Evolutionary conservation across 2,329 filamentous ascomycete species (phyloP).

Genomic region (Periconia digitata): DNA sequence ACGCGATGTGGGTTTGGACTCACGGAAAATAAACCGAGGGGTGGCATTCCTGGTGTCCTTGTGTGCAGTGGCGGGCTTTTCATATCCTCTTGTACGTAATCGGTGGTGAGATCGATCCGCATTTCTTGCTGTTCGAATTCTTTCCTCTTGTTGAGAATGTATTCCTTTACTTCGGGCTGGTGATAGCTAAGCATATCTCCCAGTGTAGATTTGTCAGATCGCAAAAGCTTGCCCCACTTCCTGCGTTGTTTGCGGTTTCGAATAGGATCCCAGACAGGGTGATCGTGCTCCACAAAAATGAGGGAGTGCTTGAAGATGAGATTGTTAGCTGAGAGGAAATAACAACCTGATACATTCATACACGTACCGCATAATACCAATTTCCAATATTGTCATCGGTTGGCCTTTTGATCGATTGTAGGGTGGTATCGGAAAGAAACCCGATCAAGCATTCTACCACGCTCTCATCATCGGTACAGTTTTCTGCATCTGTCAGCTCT

Average conservation of each 20-base stretch:
- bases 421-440: conserved; percentile 73
- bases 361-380: conserved; percentile 74
- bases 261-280: conserved; percentile 72
- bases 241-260: conserved; percentile 58
- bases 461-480: conserved; percentile 59
- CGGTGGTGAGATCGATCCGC: conserved; percentile 18
- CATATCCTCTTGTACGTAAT: conserved; percentile 11
- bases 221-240: conserved; percentile 58
- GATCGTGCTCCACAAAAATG: conserved; percentile 74
- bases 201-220: conserved; percentile 49
- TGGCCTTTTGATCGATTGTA: conserved; percentile 69
- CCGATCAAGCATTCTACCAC: conserved; percentile 71
- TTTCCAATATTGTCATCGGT: conserved; percentile 71
- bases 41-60: conserved; percentile 26
- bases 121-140: conserved; percentile 38
- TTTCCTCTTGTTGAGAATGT: conserved; percentile 47
- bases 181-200: conserved; percentile 61
- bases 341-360: neutral
- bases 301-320: conserved; percentile 61
- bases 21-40: conserved; percentile 32
- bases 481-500: conserved; percentile 39
- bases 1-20: conserved; percentile 5
- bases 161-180: conserved; percentile 51
- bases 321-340: neutral
- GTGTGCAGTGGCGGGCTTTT: conserved; percentile 26